Percentiles rank a stretch among this genome's conserved stretches.
Evolutionary conservation across 345 rosid species (phyloP).

Genomic region (Citrus sinensis): DVS_A1.0 CM039165.1:21588001-21588500

Average conservation of each 20-base stretch:
- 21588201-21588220: neutral
- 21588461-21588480: neutral
- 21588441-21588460: neutral
- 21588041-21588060: neutral
- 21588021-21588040: neutral
- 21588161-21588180: neutral
- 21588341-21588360: conserved; percentile 82
- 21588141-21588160: neutral
- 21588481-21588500: neutral
- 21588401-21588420: conserved; percentile 46
- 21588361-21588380: conserved; percentile 65
- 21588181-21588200: neutral
- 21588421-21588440: conserved; percentile 2
- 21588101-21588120: neutral
- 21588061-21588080: neutral
- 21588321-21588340: conserved; percentile 62
- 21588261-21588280: conserved; percentile 12
- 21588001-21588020: neutral
- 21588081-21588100: neutral
- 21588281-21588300: conserved; percentile 82
- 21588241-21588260: neutral
- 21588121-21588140: neutral
- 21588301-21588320: conserved; percentile 45
- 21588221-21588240: neutral
- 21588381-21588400: conserved; percentile 72